Conservation (phyloP, 495 filamentous ascomycete species). For the Friedmanniomyces simplex region DNA sequence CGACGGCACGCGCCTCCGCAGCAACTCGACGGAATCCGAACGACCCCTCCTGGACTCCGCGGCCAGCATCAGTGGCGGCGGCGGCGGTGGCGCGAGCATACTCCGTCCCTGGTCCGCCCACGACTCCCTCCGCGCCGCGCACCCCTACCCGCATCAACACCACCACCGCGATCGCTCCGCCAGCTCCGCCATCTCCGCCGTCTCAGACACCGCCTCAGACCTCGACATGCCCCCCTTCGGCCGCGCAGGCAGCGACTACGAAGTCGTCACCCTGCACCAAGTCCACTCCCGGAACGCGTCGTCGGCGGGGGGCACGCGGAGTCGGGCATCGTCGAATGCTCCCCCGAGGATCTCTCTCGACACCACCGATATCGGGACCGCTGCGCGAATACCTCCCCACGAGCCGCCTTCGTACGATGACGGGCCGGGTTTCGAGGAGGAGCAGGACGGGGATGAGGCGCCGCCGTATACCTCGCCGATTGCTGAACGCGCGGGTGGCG, state of each 20-base stretch:
- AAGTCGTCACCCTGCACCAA: slow-evolving; percentile 16
- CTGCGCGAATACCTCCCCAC: slow-evolving; percentile 1
- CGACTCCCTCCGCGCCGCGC: slow-evolving; percentile 16
- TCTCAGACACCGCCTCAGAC: slow-evolving; percentile 20
- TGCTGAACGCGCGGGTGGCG: background rate
- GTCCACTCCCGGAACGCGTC: slow-evolving; percentile 13
- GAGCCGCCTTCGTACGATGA: slow-evolving; percentile 20
- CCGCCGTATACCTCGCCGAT: slow-evolving; percentile 25
- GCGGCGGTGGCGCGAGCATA: slow-evolving; percentile 10
- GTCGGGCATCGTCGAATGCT: slow-evolving; percentile 10
- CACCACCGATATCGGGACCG: slow-evolving; percentile 8
- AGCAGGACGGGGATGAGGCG: too few species aligned
- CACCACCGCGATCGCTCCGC: slow-evolving; percentile 26
- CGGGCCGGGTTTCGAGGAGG: slow-evolving; percentile 20
- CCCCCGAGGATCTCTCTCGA: slow-evolving; percentile 5
- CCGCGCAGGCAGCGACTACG: slow-evolving; percentile 16
- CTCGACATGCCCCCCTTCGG: slow-evolving; percentile 16
- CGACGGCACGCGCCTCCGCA: slow-evolving; percentile 78
- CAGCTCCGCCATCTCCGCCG: slow-evolving; percentile 23
- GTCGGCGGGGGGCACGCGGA: background rate
- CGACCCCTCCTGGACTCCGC: slow-evolving; percentile 63
- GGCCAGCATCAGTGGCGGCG: slow-evolving; percentile 41
- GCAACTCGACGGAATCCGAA: slow-evolving; percentile 69
- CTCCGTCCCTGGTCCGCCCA: slow-evolving; percentile 19
- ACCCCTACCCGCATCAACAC: slow-evolving; percentile 7